Evolutionary conservation across 2,329 filamentous ascomycete species (phyloP).

Genomic region (Pseudogymnoascus sp.): DNA sequence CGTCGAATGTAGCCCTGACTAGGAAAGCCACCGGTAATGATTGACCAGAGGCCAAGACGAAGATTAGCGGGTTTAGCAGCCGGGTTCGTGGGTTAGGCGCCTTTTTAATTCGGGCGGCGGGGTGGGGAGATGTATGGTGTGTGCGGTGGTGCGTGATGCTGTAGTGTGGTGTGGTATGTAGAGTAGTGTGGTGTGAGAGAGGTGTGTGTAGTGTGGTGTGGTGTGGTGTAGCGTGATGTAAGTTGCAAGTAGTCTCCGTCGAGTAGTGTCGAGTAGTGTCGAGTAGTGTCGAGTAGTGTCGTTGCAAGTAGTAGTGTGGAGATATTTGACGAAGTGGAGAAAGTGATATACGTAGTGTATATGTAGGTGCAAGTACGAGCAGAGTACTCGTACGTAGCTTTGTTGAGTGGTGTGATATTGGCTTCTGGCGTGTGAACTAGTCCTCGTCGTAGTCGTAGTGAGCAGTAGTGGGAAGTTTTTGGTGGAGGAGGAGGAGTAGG

Average conservation of each 20-base stretch:
- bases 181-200: neutral
- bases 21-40: conserved; percentile 1
- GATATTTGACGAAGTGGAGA: neutral
- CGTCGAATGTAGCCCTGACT: neutral
- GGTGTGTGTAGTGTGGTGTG: neutral
- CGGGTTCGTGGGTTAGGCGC: neutral
- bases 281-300: neutral
- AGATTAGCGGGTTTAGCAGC: conserved; percentile 5
- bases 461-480: neutral
- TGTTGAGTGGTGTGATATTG: neutral
- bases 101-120: neutral
- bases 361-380: neutral
- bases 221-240: neutral
- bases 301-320: neutral
- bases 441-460: neutral
- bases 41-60: conserved; percentile 1
- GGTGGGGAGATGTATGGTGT: neutral
- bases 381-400: neutral
- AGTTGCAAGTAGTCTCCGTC: conserved; percentile 1
- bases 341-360: conserved; percentile 2
- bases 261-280: neutral
- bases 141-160: neutral
- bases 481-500: neutral
- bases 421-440: neutral
- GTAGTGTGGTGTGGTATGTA: neutral